Percentiles rank a stretch among this genome's conserved stretches.
Conservation (phyloP, 2,329 filamentous ascomycete species). For the Stagonosporopsis chrysanthemi region DNA sequence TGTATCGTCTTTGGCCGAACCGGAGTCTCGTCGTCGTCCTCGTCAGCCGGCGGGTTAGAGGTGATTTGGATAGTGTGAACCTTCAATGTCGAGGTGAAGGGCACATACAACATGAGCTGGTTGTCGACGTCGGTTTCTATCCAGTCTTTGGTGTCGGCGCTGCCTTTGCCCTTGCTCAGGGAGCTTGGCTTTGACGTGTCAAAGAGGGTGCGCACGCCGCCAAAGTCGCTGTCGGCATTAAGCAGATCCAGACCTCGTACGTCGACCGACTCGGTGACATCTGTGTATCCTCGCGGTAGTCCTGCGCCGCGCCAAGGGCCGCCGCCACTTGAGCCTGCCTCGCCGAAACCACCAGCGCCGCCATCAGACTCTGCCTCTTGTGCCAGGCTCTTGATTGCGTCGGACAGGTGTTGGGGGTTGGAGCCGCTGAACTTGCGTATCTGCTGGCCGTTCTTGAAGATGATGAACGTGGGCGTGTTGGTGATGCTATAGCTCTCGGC, state of each 20-base stretch:
- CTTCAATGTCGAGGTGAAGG: conserved; percentile 88
- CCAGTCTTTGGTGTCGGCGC: conserved; percentile 73
- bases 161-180: conserved; percentile 58
- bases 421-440: conserved; percentile 77
- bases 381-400: conserved; percentile 74
- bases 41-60: conserved; percentile 69
- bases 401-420: conserved; percentile 73
- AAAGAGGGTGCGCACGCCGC: conserved; percentile 76
- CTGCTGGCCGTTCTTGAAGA: conserved; percentile 73
- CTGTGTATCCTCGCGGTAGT: conserved; percentile 79
- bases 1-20: conserved; percentile 84
- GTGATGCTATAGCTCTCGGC: conserved; percentile 76
- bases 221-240: conserved; percentile 82
- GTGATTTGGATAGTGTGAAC: conserved; percentile 88
- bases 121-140: conserved; percentile 97
- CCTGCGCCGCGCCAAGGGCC: conserved; percentile 75
- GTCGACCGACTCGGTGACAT: conserved; percentile 85
- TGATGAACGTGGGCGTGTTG: conserved; percentile 88
- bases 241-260: conserved; percentile 81
- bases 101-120: conserved; percentile 91
- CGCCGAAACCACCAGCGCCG: conserved; percentile 52
- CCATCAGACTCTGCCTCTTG: conserved; percentile 65
- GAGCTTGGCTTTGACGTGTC: conserved; percentile 71
- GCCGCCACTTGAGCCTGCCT: conserved; percentile 54
- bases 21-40: conserved; percentile 71